Conservation (phyloP, 129 eudicot genomes). For the Centella asiatica region DNA sequence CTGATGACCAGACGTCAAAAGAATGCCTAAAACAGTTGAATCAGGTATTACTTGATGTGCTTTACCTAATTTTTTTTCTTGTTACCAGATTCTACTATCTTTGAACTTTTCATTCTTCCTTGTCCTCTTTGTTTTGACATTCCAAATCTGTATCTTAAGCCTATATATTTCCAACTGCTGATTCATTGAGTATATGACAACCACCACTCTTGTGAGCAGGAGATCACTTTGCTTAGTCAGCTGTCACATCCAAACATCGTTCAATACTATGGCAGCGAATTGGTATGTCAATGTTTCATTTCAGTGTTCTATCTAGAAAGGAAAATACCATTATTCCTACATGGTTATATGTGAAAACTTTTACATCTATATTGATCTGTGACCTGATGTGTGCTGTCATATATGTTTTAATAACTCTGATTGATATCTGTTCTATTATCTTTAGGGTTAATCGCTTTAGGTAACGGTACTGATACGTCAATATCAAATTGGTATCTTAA, state of each 20-base stretch:
- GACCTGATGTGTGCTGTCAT: neutral
- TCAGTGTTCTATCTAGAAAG: neutral
- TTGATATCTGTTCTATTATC: too few relatives aligned
- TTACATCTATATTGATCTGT: neutral
- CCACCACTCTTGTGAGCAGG: slow-evolving; percentile 40
- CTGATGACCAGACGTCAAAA: slow-evolving; percentile 71
- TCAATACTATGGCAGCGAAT: slow-evolving; percentile 81
- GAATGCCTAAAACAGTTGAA: slow-evolving; percentile 82
- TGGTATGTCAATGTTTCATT: slow-evolving; percentile 33
- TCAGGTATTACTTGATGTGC: slow-evolving; percentile 42
- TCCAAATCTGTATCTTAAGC: neutral
- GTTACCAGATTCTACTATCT: neutral
- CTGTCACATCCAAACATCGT: slow-evolving; percentile 81
- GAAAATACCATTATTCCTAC: neutral
- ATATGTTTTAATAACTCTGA: neutral
- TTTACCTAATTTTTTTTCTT: neutral
- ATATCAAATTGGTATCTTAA: too few relatives aligned
- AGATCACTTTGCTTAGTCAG: slow-evolving; percentile 63
- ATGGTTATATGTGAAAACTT: neutral
- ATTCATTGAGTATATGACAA: neutral
- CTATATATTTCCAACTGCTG: neutral
- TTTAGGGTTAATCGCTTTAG: too few relatives aligned
- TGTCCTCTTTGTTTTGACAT: neutral
- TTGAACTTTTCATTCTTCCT: neutral
- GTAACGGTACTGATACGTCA: too few relatives aligned